Conservation (phyloP, 2,329 filamentous ascomycete species). For the Xylariomycetidae sp. region DNA sequence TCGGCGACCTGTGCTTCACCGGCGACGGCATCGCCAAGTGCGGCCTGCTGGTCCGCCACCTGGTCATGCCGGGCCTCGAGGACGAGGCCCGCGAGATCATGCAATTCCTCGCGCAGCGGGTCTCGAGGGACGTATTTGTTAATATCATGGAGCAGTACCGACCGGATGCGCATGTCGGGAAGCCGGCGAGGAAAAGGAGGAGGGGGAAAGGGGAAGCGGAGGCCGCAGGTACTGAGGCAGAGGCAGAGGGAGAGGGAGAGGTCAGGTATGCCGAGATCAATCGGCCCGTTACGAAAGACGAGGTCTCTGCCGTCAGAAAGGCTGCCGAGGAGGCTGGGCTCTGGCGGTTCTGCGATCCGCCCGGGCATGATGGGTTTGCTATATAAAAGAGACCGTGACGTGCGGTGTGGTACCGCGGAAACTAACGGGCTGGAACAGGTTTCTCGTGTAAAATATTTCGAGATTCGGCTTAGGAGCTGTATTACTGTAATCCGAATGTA, state of each 20-base stretch:
- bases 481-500: no score
- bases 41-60: slow-evolving; percentile 70
- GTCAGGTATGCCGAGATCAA: slow-evolving; percentile 76
- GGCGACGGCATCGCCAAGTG: slow-evolving; percentile 75
- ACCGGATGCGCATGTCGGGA: slow-evolving; percentile 77
- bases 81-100: slow-evolving; percentile 71
- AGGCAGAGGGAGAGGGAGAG: slow-evolving; percentile 31
- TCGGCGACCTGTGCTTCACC: slow-evolving; percentile 80
- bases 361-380: slow-evolving; percentile 46
- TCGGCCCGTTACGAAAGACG: slow-evolving; percentile 58
- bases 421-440: no score
- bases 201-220: slow-evolving; percentile 12
- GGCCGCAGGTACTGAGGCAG: slow-evolving; percentile 23
- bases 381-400: no score
- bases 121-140: slow-evolving; percentile 72
- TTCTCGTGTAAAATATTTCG: no score
- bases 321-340: slow-evolving; percentile 68
- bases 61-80: slow-evolving; percentile 80
- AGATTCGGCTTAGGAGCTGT: no score
- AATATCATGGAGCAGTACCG: slow-evolving; percentile 90
- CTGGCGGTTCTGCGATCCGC: slow-evolving; percentile 72
- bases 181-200: slow-evolving; percentile 42
- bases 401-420: no score
- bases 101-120: slow-evolving; percentile 66
- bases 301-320: slow-evolving; percentile 60